Evolutionary conservation across 192 early-diverging fungal genomes (phyloP), one percentile per base, ranked within the genome.

Genomic region (Piromyces finnis): DNA sequence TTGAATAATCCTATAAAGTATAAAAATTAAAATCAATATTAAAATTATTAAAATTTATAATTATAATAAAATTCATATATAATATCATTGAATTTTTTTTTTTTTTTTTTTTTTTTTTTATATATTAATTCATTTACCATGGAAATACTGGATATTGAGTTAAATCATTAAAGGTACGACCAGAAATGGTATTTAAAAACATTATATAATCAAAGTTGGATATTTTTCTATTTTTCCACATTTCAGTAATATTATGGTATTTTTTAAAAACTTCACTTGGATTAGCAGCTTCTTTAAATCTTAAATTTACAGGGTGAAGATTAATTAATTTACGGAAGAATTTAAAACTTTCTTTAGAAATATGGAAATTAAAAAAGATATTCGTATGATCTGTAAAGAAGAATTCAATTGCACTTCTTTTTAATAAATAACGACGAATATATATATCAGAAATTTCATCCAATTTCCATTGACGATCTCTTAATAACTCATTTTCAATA

Each of bases 61-160:
- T n/a, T n/a, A n/a, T n/a, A n/a, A n/a, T n/a, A n/a, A n/a, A n/a
- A n/a, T n/a, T n/a, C n/a, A n/a, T n/a, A n/a, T n/a, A n/a, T n/a
- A n/a, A 79, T 32, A 79, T 12, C 1, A 11, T 59, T 30, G 36
- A 36, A 28, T 29, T 37, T 17, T 81, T 79, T n/a, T 16, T 30
- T 78, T 29, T 29, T 77, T 87, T 84, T 36, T 92, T 87, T 39
- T 91, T 88, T 79, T 89, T 94, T 22, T 84, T 88, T 77, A 94
- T 95, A 81, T 95, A 92, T 2, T 89, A 86, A 30, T 95, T 83
- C 68, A 96, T 88, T 27, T 68, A 68, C 95, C 97, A 98, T 12
- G 97, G 97, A 80, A 98, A 98, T 26, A 98, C 95, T 0, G 97
- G 97, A 81, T 97, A 98, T 85, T 97, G 97, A 1, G 96, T 96